These are phyloP conservation scores for Fusarium brevicatenulatum DNA, from an alignment of 2,329 filamentous ascomycete species.

Conservation along the genomic window DNA sequence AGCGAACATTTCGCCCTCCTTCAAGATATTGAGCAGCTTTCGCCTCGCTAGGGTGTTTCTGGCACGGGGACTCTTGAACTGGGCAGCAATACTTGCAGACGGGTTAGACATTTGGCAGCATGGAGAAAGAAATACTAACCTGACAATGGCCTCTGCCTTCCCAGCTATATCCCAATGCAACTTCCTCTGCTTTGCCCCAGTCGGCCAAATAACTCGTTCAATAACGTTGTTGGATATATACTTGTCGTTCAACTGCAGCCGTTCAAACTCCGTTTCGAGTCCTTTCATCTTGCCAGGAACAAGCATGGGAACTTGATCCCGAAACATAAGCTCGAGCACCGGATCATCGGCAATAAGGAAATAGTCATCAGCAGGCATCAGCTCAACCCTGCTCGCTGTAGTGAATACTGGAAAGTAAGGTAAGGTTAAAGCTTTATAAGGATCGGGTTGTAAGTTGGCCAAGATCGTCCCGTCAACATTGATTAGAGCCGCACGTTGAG, in stretches of 20 bases:
- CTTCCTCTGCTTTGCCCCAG: background rate
- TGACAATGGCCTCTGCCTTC: background rate
- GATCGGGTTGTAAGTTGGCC: background rate
- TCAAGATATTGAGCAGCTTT: background rate
- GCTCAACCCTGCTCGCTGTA: background rate
- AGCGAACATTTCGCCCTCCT: background rate
- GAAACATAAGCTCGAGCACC: background rate
- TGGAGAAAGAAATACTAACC: background rate
- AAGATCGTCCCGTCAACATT: background rate
- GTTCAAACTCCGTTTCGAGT: background rate
- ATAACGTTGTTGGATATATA: background rate
- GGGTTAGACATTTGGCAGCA: background rate
- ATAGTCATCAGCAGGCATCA: background rate
- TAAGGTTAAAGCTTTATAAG: background rate
- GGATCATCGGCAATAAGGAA: background rate
- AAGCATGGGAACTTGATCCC: background rate
- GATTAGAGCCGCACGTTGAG: background rate
- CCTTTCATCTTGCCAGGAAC: background rate
- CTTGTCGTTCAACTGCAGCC: background rate
- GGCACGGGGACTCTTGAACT: background rate
- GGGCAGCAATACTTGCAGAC: background rate
- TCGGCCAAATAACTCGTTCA: background rate
- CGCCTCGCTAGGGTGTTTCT: background rate
- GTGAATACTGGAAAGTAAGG: background rate
- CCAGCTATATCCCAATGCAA: background rate